Percentiles rank a stretch among this genome's conserved stretches.
Evolutionary conservation across 75 land plant species (phyloP).

Genomic region (Larix kaempferi): DNA sequence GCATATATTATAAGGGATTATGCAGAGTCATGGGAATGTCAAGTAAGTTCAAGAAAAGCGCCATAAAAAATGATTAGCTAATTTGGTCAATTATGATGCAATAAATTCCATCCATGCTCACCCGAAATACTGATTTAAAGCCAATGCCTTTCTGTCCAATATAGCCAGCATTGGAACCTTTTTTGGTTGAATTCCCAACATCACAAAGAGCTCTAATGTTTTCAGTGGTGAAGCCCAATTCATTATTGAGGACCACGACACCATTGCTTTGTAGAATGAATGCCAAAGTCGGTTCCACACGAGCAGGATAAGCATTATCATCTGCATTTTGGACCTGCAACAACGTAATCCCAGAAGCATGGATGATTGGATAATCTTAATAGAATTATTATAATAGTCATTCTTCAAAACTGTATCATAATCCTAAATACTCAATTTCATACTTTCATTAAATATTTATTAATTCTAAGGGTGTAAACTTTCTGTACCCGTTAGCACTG

Average conservation of each 20-base stretch:
- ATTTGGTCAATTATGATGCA: background rate
- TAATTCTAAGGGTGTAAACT: background rate
- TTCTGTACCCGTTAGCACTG: too few species aligned
- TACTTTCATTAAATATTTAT: background rate
- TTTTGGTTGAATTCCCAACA: conserved; percentile 91
- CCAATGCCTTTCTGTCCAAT: conserved; percentile 98
- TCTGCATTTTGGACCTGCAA: conserved; percentile 97
- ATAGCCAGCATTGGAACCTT: conserved; percentile 75
- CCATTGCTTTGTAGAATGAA: conserved; percentile 65
- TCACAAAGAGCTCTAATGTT: conserved; percentile 96
- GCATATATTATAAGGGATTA: background rate
- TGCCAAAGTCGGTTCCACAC: conserved; percentile 60
- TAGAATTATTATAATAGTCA: too few species aligned
- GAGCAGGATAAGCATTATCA: conserved; percentile 62
- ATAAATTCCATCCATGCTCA: conserved; percentile 14
- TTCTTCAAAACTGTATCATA: background rate
- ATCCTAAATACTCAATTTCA: background rate
- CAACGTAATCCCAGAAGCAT: conserved; percentile 4
- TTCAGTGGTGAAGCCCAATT: conserved; percentile 68
- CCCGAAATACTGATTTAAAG: conserved; percentile 97
- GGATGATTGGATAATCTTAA: too few species aligned
- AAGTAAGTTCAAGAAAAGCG: background rate
- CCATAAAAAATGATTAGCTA: background rate
- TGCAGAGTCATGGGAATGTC: background rate
- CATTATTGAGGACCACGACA: conserved; percentile 82